These are phyloP conservation scores for Microbotryum lychnidis-dioicae DNA, from an alignment of 1,284 basidiomycete genomes.

Conservation along the genomic window DNA sequence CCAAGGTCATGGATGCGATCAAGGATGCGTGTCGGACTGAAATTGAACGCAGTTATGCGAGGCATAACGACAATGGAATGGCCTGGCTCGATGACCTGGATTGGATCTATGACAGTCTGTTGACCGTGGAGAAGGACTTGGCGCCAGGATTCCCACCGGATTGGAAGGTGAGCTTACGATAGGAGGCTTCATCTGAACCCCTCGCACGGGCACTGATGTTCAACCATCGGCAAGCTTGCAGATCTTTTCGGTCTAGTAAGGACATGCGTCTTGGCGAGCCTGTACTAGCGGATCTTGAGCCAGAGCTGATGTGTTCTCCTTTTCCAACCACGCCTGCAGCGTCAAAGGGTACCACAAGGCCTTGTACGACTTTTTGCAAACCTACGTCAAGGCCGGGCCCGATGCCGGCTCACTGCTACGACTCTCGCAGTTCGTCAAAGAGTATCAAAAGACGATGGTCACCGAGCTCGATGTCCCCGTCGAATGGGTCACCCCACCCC, in stretches of 20 bases:
- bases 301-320: not conserved
- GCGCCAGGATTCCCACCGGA: slow-evolving; percentile 85
- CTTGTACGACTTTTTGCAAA: slow-evolving; percentile 67
- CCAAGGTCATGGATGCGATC: slow-evolving; percentile 77
- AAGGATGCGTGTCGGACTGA: slow-evolving; percentile 43
- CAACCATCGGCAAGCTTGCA: not conserved
- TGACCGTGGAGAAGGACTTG: slow-evolving; percentile 77
- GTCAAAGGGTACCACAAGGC: slow-evolving; percentile 86
- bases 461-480: slow-evolving; percentile 77
- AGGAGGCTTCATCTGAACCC: not conserved
- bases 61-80: slow-evolving; percentile 36
- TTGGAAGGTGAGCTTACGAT: slow-evolving; percentile 33
- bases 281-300: not conserved
- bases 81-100: slow-evolving; percentile 68
- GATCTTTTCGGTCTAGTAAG: slow-evolving; percentile 26
- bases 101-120: slow-evolving; percentile 94
- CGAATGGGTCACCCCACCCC: slow-evolving; percentile 74
- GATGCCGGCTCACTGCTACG: slow-evolving; percentile 79
- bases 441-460: slow-evolving; percentile 83
- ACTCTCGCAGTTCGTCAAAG: slow-evolving; percentile 87
- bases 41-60: slow-evolving; percentile 15
- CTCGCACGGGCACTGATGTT: not conserved
- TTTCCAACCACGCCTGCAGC: slow-evolving; percentile 43
- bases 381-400: slow-evolving; percentile 58
- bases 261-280: no score